These are phyloP conservation scores for Annona squamosa DNA, from an alignment of 164 flowering plant genomes.

Conservation along the genomic window DNA sequence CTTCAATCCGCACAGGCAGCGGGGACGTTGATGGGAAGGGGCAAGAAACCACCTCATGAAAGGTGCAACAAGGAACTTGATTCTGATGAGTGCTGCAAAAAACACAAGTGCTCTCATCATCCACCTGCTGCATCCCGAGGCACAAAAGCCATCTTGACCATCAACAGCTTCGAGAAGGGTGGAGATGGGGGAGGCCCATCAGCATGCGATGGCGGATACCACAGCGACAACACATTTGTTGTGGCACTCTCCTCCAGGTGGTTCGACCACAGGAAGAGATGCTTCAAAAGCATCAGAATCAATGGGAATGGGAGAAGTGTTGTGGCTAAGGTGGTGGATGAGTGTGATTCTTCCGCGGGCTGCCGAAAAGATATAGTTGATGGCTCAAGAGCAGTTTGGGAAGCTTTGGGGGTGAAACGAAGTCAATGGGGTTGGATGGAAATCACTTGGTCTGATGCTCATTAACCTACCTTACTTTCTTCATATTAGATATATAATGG, in stretches of 20 bases:
- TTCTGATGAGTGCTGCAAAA: constrained; percentile 9
- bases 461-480: too few species aligned
- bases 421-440: constrained; percentile 18
- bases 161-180: constrained; percentile 14
- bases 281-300: constrained; percentile 19
- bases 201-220: constrained; percentile 14
- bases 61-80: constrained; percentile 8
- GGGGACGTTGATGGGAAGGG: constrained; percentile 6
- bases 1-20: background rate
- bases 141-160: constrained; percentile 12
- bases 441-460: constrained; percentile 22
- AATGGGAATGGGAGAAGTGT: constrained; percentile 19
- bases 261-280: constrained; percentile 14
- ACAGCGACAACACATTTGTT: constrained; percentile 11
- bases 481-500: too few species aligned
- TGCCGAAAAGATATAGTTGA: constrained; percentile 23
- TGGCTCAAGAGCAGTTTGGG: constrained; percentile 22
- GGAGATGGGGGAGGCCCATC: constrained; percentile 20
- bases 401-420: constrained; percentile 15
- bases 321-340: constrained; percentile 29
- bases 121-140: constrained; percentile 1
- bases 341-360: constrained; percentile 28
- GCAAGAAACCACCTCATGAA: constrained; percentile 12
- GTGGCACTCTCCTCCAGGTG: constrained; percentile 25
- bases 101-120: constrained; percentile 6